Conservation (phyloP, 768 basidiomycete species). For the Tylopilus vinaceipallidus region DNA sequence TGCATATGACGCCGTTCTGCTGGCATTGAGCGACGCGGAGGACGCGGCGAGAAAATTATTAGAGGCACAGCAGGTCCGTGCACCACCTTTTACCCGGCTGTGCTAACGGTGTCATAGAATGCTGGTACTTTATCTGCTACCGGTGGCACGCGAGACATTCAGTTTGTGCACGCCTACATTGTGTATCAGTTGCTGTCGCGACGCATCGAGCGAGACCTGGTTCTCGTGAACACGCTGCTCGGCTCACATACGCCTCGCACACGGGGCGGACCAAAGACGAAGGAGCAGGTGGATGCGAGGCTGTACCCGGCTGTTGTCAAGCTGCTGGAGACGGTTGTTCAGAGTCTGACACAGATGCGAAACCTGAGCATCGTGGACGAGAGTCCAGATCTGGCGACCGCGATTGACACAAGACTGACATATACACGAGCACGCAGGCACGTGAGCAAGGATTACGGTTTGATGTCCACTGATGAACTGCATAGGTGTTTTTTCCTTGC, state of each 20-base stretch:
- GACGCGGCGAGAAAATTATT: conserved; percentile 74
- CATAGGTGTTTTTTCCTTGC: conserved; percentile 73
- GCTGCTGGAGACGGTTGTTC: conserved; percentile 79
- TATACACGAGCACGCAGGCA: conserved; percentile 77
- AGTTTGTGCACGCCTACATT: conserved; percentile 85
- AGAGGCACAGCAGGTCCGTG: conserved; percentile 78
- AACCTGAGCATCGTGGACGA: conserved; percentile 84
- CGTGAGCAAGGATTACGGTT: conserved; percentile 6
- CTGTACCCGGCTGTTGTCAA: conserved; percentile 89
- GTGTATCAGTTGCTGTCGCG: conserved; percentile 84
- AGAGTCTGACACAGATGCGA: conserved; percentile 82
- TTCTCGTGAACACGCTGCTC: conserved; percentile 68
- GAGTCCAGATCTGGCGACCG: conserved; percentile 76
- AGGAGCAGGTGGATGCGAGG: conserved; percentile 61
- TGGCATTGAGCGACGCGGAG: conserved; percentile 87
- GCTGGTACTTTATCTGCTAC: conserved; percentile 39
- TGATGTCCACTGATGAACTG: conserved; percentile 1
- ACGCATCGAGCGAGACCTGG: conserved; percentile 85
- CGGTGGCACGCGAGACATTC: conserved; percentile 63
- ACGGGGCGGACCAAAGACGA: conserved; percentile 26
- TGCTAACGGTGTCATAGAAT: conserved; percentile 31
- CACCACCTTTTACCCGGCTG: not conserved
- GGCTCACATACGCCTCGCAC: conserved; percentile 38
- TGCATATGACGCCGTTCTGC: conserved; percentile 82
- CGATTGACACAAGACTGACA: conserved; percentile 71